phyloP scores from a whole-genome alignment of 805 yeast species.

The Tetrapisispora fleetii region DNA sequence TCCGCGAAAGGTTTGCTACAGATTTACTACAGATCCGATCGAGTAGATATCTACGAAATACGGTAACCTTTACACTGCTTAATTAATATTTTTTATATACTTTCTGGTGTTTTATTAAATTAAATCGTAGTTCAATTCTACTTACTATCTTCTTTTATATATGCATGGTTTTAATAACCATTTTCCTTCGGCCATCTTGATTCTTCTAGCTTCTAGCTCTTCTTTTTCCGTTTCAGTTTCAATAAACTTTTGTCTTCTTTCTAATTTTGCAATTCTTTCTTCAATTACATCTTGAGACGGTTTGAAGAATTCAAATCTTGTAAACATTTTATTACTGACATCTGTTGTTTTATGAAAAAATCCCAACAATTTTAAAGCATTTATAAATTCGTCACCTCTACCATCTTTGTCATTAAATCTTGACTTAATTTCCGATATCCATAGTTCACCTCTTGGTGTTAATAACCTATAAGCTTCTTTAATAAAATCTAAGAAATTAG shows the following conservation, averaged over 20 bases:
- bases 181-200: slow-evolving; percentile 57
- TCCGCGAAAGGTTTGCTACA: too few species aligned
- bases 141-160: slow-evolving; percentile 65
- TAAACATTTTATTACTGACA: slow-evolving; percentile 83
- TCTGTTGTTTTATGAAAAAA: slow-evolving; percentile 85
- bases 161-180: slow-evolving; percentile 95
- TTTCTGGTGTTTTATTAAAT: not conserved
- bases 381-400: slow-evolving; percentile 71
- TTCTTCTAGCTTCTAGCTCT: slow-evolving; percentile 45
- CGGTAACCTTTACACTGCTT: too few species aligned
- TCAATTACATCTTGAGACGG: slow-evolving; percentile 62
- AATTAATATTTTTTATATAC: too few species aligned
- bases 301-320: slow-evolving; percentile 87
- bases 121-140: not conserved
- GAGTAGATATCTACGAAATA: too few species aligned
- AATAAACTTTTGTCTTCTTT: slow-evolving; percentile 54
- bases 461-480: slow-evolving; percentile 81
- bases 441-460: slow-evolving; percentile 84
- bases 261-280: slow-evolving; percentile 51
- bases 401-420: slow-evolving; percentile 72
- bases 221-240: slow-evolving; percentile 61
- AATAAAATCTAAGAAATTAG: slow-evolving; percentile 86
- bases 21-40: too few species aligned
- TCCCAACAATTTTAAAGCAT: slow-evolving; percentile 66
- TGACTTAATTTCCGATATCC: slow-evolving; percentile 97